Evolutionary conservation across 345 rosid species (phyloP).

Genomic region (Trapa bicornis): DNA sequence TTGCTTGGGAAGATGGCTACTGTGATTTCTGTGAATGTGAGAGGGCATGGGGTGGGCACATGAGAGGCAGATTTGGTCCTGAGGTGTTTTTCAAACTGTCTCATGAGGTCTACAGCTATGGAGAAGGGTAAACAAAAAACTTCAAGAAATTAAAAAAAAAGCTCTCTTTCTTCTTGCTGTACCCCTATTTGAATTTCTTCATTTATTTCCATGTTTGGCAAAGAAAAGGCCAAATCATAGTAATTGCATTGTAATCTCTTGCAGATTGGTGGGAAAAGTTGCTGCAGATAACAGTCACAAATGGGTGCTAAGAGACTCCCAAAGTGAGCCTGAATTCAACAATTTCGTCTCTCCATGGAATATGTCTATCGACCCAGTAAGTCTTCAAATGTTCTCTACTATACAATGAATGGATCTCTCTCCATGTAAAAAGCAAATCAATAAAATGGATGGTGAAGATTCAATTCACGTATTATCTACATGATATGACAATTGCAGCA

Average conservation of each 20-base stretch:
- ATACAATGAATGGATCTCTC: not conserved
- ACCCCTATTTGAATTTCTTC: not conserved
- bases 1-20: slow-evolving; percentile 75
- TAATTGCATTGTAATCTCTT: not conserved
- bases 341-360: slow-evolving; percentile 37
- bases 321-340: slow-evolving; percentile 32
- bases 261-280: slow-evolving; percentile 62
- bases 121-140: slow-evolving; percentile 48
- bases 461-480: not conserved
- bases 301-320: slow-evolving; percentile 45
- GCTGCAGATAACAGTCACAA: slow-evolving; percentile 69
- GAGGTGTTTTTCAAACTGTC: slow-evolving; percentile 73
- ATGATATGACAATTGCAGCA: slow-evolving; percentile 21
- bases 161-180: no score
- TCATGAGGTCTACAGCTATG: slow-evolving; percentile 62
- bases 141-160: not conserved
- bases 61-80: slow-evolving; percentile 44
- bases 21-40: slow-evolving; percentile 58
- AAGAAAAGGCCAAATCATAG: not conserved
- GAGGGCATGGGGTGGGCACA: slow-evolving; percentile 26
- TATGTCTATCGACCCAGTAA: slow-evolving; percentile 48
- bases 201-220: not conserved
- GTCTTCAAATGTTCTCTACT: not conserved
- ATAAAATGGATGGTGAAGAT: not conserved
- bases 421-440: not conserved